Percentiles rank a stretch among this genome's conserved stretches.
These are phyloP conservation scores for Lachnum nothofagi DNA, from an alignment of 2,329 filamentous ascomycete genomes.

Conservation along the genomic window DNA sequence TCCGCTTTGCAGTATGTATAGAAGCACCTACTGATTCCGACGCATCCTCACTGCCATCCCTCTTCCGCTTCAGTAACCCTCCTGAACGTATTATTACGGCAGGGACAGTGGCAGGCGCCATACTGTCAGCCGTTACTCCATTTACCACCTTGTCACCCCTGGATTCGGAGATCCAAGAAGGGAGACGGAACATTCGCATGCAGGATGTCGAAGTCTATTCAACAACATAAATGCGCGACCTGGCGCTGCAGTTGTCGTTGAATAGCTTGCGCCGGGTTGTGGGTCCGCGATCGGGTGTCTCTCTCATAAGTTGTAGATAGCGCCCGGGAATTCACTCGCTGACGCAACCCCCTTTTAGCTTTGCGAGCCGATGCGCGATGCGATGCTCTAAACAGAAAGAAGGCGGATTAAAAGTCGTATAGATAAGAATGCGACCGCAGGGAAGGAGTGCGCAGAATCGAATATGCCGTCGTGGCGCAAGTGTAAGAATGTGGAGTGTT, in stretches of 20 bases:
- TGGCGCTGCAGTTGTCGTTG: constrained; percentile 7
- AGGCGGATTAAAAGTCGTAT: constrained; percentile 25
- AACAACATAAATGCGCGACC: constrained; percentile 10
- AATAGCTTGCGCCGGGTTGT: constrained; percentile 5
- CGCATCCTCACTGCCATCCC: constrained; percentile 20
- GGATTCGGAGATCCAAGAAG: constrained; percentile 50
- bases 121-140: constrained; percentile 40
- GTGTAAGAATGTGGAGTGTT: constrained; percentile 11
- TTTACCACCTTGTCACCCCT: constrained; percentile 49
- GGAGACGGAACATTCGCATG: constrained; percentile 57
- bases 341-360: constrained; percentile 5
- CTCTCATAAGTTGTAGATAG: constrained; percentile 1
- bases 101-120: constrained; percentile 26
- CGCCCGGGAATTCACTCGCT: constrained; percentile 8
- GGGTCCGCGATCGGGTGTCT: constrained; percentile 5
- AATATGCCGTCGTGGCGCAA: constrained; percentile 25
- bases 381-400: constrained; percentile 17
- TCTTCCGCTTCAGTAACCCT: constrained; percentile 26
- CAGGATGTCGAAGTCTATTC: constrained; percentile 9
- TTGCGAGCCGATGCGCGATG: constrained; percentile 6
- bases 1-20: constrained; percentile 29
- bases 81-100: constrained; percentile 21
- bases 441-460: constrained; percentile 17
- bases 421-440: constrained; percentile 10
- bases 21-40: constrained; percentile 8